A percentile compares a stretch with the other conserved stretches of the same genome.
Evolutionary conservation across 2,329 filamentous ascomycete species (phyloP).

Genomic region (Gaeumannomyces sp.): DNA sequence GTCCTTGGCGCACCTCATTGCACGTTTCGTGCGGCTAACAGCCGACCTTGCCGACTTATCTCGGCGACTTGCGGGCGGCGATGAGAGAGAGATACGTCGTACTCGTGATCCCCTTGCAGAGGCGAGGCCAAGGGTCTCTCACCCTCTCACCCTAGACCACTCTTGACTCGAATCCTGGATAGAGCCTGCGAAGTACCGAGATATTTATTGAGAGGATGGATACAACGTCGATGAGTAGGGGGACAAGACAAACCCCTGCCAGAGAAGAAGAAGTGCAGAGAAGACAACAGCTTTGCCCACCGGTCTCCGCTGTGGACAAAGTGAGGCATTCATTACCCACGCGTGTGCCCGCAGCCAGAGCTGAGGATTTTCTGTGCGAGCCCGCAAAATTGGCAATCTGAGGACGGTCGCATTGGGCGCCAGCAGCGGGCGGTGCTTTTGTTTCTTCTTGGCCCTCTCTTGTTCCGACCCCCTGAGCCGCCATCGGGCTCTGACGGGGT

Average conservation of each 20-base stretch:
- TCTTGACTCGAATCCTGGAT: not conserved
- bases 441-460: not conserved
- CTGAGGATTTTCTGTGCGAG: not conserved
- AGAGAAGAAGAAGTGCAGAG: too few relatives aligned
- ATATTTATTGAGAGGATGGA: not conserved
- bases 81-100: too few relatives aligned
- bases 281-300: not conserved
- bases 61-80: too few relatives aligned
- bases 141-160: too few relatives aligned
- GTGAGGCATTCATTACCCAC: not conserved
- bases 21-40: too few relatives aligned
- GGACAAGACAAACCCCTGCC: not conserved
- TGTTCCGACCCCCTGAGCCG: not conserved
- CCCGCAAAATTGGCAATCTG: conserved; percentile 3
- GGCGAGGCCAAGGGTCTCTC: too few relatives aligned
- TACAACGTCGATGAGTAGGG: not conserved
- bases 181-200: not conserved
- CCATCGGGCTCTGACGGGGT: not conserved
- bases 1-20: too few relatives aligned
- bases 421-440: not conserved
- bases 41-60: too few relatives aligned
- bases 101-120: too few relatives aligned
- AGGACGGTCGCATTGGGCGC: conserved; percentile 2
- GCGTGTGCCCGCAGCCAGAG: too few relatives aligned
- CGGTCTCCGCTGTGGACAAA: not conserved